These are phyloP conservation scores for Yarrowia yakushimensis DNA, from an alignment of 805 yeast species.

Conservation along the genomic window DNA sequence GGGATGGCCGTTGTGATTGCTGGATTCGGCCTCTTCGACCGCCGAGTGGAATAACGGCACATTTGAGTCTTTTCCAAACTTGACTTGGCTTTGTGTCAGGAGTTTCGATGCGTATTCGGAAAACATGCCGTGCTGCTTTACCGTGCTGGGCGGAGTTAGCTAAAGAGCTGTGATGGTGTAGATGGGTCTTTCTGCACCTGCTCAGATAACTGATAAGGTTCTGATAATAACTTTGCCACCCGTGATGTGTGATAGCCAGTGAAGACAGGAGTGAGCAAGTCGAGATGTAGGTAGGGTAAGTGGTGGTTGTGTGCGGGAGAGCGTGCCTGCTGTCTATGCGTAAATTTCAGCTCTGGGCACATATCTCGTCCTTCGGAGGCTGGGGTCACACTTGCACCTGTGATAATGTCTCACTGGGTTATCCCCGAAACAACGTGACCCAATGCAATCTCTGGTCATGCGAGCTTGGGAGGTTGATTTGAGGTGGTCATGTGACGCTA, in stretches of 20 bases:
- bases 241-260: neutral
- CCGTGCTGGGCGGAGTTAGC: neutral
- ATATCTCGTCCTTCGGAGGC: too few relatives aligned
- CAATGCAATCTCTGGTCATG: neutral
- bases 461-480: neutral
- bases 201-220: slow-evolving; percentile 24
- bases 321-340: too few relatives aligned
- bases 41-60: slow-evolving; percentile 36
- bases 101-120: slow-evolving; percentile 39
- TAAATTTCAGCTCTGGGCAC: too few relatives aligned
- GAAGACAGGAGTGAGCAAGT: too few relatives aligned
- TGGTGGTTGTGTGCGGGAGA: neutral
- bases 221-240: slow-evolving; percentile 20
- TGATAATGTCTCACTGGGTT: neutral
- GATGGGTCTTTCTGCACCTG: neutral
- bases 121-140: slow-evolving; percentile 28
- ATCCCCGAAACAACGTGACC: neutral
- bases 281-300: neutral
- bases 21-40: slow-evolving; percentile 30
- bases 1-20: neutral
- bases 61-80: slow-evolving; percentile 29
- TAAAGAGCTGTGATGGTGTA: neutral
- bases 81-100: slow-evolving; percentile 37
- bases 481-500: neutral
- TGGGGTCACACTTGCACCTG: too few relatives aligned